phyloP scores from a whole-genome alignment of 1,284 basidiomycete species.

The Cerioporus squamosus region DNA sequence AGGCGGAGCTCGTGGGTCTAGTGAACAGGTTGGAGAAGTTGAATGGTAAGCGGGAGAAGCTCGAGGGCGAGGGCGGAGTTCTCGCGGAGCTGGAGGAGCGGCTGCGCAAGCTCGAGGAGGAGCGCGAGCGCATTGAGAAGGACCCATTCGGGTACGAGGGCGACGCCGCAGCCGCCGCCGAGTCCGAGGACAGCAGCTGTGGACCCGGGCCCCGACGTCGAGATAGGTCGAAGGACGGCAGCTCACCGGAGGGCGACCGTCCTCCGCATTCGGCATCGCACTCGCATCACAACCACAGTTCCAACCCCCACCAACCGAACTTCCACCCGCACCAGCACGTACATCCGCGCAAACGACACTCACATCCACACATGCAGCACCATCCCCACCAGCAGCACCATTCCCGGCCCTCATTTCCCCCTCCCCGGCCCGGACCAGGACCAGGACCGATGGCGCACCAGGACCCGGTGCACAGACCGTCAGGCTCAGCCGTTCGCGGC shows the following conservation, averaged over 20 bases:
- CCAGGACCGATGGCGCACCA: slow-evolving; percentile 8
- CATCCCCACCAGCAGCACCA: slow-evolving; percentile 20
- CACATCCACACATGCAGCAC: slow-evolving; percentile 29
- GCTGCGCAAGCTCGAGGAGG: slow-evolving; percentile 40
- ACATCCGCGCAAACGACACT: slow-evolving; percentile 36
- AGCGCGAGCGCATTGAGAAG: slow-evolving; percentile 43
- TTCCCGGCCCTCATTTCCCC: slow-evolving; percentile 21
- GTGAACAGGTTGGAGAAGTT: slow-evolving; percentile 54
- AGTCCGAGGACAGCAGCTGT: slow-evolving; percentile 16
- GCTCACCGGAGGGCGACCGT: slow-evolving; percentile 14
- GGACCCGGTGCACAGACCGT: slow-evolving; percentile 30
- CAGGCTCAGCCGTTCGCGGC: slow-evolving; percentile 15
- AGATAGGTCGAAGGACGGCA: slow-evolving; percentile 19
- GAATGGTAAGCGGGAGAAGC: slow-evolving; percentile 58
- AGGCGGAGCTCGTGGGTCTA: slow-evolving; percentile 41
- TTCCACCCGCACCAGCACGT: slow-evolving; percentile 13
- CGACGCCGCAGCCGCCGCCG: slow-evolving; percentile 21
- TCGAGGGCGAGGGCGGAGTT: slow-evolving; percentile 48
- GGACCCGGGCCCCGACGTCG: slow-evolving; percentile 6
- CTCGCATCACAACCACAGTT: neutral
- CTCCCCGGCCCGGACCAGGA: slow-evolving; percentile 17
- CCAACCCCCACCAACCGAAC: slow-evolving; percentile 5
- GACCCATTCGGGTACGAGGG: slow-evolving; percentile 38
- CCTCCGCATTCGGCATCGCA: neutral
- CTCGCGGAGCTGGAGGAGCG: slow-evolving; percentile 47